These are phyloP conservation scores for Tulasnella sp. DNA, from an alignment of 768 basidiomycete genomes.

Conservation along the genomic window DNA sequence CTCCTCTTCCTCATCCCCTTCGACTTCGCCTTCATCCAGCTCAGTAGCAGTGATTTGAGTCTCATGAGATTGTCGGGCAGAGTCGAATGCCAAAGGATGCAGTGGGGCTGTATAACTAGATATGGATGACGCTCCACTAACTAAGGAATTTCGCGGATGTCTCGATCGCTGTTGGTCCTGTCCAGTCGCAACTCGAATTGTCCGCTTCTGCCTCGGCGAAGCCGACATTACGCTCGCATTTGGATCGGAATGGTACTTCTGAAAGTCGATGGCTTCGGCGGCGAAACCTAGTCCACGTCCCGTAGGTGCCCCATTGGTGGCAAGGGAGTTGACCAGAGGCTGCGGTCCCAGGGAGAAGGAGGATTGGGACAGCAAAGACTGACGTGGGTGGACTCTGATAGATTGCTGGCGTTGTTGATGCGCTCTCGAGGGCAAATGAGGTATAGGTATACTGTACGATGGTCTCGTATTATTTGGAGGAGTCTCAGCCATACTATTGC, in stretches of 20 bases:
- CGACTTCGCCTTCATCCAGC: conserved; percentile 42
- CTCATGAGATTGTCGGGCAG: not conserved
- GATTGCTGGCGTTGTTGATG: conserved; percentile 8
- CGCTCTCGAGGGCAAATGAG: conserved; percentile 1
- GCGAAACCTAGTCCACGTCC: not conserved
- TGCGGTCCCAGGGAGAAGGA: conserved; percentile 81
- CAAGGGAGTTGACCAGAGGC: conserved; percentile 58
- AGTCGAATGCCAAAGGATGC: not conserved
- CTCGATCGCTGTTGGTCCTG: not conserved
- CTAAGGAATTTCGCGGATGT: not conserved
- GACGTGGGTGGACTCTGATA: conserved; percentile 4
- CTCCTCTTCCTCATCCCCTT: conserved; percentile 34
- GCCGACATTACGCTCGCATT: conserved; percentile 52
- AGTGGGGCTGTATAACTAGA: not conserved
- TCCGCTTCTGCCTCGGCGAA: conserved; percentile 42
- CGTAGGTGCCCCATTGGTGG: conserved; percentile 61
- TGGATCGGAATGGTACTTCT: conserved; percentile 29
- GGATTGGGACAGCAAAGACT: conserved; percentile 27
- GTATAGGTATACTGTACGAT: conserved; percentile 9
- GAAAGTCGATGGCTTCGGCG: not conserved
- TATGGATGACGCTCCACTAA: conserved; percentile 1
- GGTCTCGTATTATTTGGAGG: not conserved
- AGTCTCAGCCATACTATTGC: conserved; percentile 15
- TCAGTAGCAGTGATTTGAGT: conserved; percentile 25
- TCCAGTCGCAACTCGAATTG: conserved; percentile 28